Base-by-base conservation (phyloP, 208 protist species). In the Strigomonas culicis region DNA sequence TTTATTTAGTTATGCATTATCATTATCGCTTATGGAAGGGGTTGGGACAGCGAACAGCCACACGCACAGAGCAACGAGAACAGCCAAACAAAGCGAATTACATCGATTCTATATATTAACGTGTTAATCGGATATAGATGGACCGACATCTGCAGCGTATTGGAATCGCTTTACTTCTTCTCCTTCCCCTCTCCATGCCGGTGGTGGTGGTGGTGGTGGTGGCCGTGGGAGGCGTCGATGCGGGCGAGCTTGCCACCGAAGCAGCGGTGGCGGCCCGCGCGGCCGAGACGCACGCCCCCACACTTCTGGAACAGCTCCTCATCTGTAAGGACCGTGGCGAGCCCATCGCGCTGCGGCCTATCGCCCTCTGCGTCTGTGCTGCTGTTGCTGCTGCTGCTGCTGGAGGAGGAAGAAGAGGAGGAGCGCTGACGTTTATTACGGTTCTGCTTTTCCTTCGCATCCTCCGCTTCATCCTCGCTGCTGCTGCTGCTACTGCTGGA, bases 211-310 rank as follows among this genome's bases (percentile, higher is more conserved):
- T n/a, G n/a, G 31, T 41, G n/a, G 19, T 34, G 62, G 36, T 59
- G n/a, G 17, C 32, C 53, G n/a, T 82, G 67, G 50, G 70, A 73
- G 21, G 66, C 52, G 31, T 80, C 78, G 55, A 92, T 86, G 62
- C 88, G 88, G 30, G 73, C 69, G 11, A 95, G 76, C 72, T 95
- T 95, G 0, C 89, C 89, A 39, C 91, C 80, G 67, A 95, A 95
- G 72, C 88, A 86, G 41, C 89, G 83, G 65, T 95, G 89, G 10
- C 89, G 80, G 30, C 89, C 89, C 2, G 83, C 84, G 21, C 89
- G 80, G 2, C 89, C 89, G 21, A 95, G 76, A 11, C 89, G 85
- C 31, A 95, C 89, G 3, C 89, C 89, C 25, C 86, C 86, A 52
- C 89, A 95, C 3, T 77, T 68, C 61, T 65, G 47, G 46, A 95